Percentiles rank a stretch among this genome's conserved stretches.
These are phyloP conservation scores for Arxiozyma bovina DNA, from an alignment of 1,139 yeast species.

Conservation along the genomic window DNA sequence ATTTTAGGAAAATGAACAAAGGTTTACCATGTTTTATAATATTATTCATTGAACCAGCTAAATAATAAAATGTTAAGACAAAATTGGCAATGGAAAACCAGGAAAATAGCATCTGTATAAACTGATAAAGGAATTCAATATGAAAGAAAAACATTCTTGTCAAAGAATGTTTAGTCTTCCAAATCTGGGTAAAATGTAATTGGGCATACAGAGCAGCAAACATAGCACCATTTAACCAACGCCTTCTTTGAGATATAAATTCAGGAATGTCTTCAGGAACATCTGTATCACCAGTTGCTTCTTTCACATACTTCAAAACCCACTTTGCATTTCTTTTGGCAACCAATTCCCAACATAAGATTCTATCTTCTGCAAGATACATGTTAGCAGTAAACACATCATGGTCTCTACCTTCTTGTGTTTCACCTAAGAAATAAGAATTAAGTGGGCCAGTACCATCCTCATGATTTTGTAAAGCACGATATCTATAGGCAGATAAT, in stretches of 20 bases:
- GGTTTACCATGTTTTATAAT: constrained; percentile 65
- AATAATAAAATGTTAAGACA: constrained; percentile 81
- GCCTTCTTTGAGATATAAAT: constrained; percentile 87
- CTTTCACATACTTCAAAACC: constrained; percentile 87
- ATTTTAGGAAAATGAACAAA: constrained; percentile 76
- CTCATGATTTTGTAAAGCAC: constrained; percentile 73
- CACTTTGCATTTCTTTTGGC: constrained; percentile 81
- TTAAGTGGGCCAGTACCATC: constrained; percentile 90
- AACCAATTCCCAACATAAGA: constrained; percentile 92
- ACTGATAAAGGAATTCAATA: constrained; percentile 76
- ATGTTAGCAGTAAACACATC: constrained; percentile 92
- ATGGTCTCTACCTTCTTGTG: constrained; percentile 43
- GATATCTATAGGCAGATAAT: constrained; percentile 82
- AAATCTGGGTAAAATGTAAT: constrained; percentile 66
- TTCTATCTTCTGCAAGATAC: constrained; percentile 97
- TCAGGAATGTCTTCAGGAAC: constrained; percentile 90
- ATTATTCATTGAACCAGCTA: constrained; percentile 70
- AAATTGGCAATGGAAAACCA: constrained; percentile 88
- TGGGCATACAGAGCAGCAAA: constrained; percentile 91
- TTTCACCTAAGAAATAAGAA: constrained; percentile 86
- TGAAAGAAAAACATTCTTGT: constrained; percentile 71
- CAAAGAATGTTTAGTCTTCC: constrained; percentile 78
- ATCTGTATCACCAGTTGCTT: constrained; percentile 95
- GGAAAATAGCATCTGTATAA: constrained; percentile 64
- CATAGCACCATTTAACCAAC: constrained; percentile 97